Base-by-base conservation (phyloP, 768 basidiomycete species). In the Hericium alpestre region DNA sequence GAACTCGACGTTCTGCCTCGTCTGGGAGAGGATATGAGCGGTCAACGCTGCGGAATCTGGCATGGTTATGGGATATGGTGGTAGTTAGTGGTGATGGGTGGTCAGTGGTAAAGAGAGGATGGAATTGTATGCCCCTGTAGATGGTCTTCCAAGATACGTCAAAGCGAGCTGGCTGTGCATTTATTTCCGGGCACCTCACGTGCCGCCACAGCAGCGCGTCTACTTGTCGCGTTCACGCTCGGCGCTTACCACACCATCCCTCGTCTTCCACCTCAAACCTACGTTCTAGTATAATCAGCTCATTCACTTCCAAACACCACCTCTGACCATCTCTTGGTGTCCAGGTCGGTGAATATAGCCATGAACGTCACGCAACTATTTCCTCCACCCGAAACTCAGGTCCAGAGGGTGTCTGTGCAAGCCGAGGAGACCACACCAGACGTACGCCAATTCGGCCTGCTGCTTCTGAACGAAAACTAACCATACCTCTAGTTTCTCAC, bases 21-120 rank as follows among this genome's bases (percentile, higher is more conserved):
- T 75, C 56, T 79, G 79, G 11, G 72, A 62, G 56, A 81, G 57
- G 55, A 82, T 66, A 61, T 81, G 86, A 1, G 78, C 74, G 1
- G 87, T 73, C 39, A 86, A 72, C 32, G 80, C 82, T 5, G 74
- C 64, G 1, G 65, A 11, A 12, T 61, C 57, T 13, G 57, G 46
- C 61, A 61, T 63, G 57, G 6, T 10, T 32, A 7, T 32, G 32
- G 32, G 32, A 32, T 10, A 10, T 8, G 32, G 32, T 7, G 32
- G 32, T 32, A 32, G 9, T 32, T 10, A 32, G 32, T 32, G 32
- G 32, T 32, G 25, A 25, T 25, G 32, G 32, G 32, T 32, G 9
- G 8, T 32, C 32, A 32, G 32, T 32, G 8, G 32, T 32, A 32
- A 32, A 32, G 32, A 25, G 5, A 25, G 25, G 25, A 25, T 25